Conservation (phyloP, 2,329 filamentous ascomycete species). For the Beauveria sp. region DNA sequence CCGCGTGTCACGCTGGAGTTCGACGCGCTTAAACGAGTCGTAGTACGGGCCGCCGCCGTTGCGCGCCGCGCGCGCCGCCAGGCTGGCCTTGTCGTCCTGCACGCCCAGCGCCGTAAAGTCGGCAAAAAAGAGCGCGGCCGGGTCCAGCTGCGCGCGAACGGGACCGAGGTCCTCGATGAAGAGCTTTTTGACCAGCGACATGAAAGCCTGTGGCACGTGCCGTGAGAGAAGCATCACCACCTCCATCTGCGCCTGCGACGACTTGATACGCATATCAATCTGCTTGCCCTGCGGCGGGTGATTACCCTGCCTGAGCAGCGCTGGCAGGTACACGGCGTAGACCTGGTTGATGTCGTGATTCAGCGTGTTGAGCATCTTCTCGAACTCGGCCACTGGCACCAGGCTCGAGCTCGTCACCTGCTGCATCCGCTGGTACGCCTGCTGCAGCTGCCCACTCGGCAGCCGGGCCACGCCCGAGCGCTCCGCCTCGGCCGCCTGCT, state of each 20-base stretch:
- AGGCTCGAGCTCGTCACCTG: conserved; percentile 41
- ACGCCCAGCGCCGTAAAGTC: conserved; percentile 65
- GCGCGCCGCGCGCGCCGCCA: conserved; percentile 29
- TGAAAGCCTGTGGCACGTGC: conserved; percentile 38
- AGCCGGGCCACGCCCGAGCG: conserved; percentile 29
- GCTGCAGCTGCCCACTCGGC: conserved; percentile 45
- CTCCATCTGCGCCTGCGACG: conserved; percentile 42
- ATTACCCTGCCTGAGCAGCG: conserved; percentile 37
- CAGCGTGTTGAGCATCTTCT: conserved; percentile 48
- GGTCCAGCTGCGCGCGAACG: conserved; percentile 54
- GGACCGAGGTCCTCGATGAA: conserved; percentile 52
- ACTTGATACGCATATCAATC: conserved; percentile 36
- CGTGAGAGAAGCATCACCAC: conserved; percentile 43
- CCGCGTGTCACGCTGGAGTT: conserved; percentile 31
- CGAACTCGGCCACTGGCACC: conserved; percentile 53
- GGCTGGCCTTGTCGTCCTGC: conserved; percentile 45
- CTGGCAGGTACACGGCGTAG: conserved; percentile 39
- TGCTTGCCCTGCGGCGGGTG: conserved; percentile 34
- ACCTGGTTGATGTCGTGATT: conserved; percentile 41
- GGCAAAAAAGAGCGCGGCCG: conserved; percentile 62
- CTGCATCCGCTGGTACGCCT: conserved; percentile 48
- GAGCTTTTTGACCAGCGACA: conserved; percentile 55
- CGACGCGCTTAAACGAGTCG: conserved; percentile 51
- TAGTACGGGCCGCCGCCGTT: conserved; percentile 29
- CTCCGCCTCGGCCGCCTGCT: conserved; percentile 32